Evolutionary conservation across 257 asterid species (phyloP).

Genomic region (Nicotiana attenuata): DNA sequence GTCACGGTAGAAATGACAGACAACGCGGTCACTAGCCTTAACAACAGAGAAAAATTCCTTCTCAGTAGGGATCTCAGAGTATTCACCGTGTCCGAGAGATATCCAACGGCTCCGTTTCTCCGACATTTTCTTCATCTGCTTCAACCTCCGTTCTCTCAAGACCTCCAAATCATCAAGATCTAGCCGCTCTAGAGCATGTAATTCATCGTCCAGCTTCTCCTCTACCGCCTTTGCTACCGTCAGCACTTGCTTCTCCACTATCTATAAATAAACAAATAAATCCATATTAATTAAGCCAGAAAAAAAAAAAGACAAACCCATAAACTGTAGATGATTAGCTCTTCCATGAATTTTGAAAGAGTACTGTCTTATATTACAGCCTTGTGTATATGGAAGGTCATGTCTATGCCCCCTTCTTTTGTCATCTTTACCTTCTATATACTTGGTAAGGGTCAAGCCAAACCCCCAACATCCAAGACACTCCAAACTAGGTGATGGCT

Average conservation of each 20-base stretch:
- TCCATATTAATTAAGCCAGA: no score
- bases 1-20: constrained; percentile 96
- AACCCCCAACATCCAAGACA: no score
- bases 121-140: constrained; percentile 98
- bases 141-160: constrained; percentile 84
- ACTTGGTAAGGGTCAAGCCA: no score
- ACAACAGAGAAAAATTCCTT: constrained; percentile 85
- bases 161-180: constrained; percentile 81
- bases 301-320: no score
- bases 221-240: constrained; percentile 93
- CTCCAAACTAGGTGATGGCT: no score
- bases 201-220: constrained; percentile 94
- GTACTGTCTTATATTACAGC: no score
- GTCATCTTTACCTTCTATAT: no score
- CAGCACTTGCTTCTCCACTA: constrained; percentile 81
- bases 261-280: constrained; percentile 31
- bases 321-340: no score
- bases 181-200: constrained; percentile 65
- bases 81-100: constrained; percentile 92
- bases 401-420: no score
- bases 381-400: no score
- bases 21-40: constrained; percentile 95
- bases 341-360: no score
- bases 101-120: constrained; percentile 91
- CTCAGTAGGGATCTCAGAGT: constrained; percentile 81